These are phyloP conservation scores for Ophiostoma perfectum DNA, from an alignment of 2,329 filamentous ascomycete species.

Conservation along the genomic window DNA sequence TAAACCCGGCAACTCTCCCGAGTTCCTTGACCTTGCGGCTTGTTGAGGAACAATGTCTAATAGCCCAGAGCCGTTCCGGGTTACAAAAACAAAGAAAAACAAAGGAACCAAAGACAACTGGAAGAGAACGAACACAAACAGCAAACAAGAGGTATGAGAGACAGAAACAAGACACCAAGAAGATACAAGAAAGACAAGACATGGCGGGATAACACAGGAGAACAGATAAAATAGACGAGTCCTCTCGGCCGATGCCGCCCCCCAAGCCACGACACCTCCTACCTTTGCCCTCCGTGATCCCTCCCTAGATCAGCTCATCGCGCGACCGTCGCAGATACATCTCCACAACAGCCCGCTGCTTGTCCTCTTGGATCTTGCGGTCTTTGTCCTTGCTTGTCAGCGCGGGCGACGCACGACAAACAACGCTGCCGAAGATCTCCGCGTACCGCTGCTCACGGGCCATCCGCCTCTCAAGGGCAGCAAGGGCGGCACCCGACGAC, in stretches of 20 bases:
- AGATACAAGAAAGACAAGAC: neutral
- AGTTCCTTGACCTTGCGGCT: too few relatives aligned
- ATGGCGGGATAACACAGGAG: neutral
- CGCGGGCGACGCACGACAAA: constrained; percentile 48
- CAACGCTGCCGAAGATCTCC: constrained; percentile 56
- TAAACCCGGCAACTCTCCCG: too few relatives aligned
- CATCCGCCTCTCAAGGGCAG: constrained; percentile 49
- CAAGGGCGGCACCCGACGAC: constrained; percentile 21
- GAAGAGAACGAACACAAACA: too few relatives aligned
- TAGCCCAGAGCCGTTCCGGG: too few relatives aligned
- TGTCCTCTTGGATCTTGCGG: constrained; percentile 54
- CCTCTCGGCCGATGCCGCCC: neutral
- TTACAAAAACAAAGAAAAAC: too few relatives aligned
- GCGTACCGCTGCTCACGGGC: constrained; percentile 58
- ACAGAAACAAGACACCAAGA: neutral
- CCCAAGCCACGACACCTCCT: neutral
- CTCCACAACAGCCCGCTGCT: constrained; percentile 62
- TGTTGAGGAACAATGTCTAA: too few relatives aligned
- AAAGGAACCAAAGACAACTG: too few relatives aligned
- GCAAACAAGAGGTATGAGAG: neutral
- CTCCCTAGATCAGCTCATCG: constrained; percentile 22
- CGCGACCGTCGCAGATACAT: constrained; percentile 51
- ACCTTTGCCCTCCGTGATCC: neutral
- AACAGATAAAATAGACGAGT: neutral
- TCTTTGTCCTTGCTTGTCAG: constrained; percentile 45